Percentiles rank a stretch among this genome's conserved stretches.
Evolutionary conservation across 78 protist genomes (phyloP).

Genomic region (Dictyostelium brefeldianum): DNA sequence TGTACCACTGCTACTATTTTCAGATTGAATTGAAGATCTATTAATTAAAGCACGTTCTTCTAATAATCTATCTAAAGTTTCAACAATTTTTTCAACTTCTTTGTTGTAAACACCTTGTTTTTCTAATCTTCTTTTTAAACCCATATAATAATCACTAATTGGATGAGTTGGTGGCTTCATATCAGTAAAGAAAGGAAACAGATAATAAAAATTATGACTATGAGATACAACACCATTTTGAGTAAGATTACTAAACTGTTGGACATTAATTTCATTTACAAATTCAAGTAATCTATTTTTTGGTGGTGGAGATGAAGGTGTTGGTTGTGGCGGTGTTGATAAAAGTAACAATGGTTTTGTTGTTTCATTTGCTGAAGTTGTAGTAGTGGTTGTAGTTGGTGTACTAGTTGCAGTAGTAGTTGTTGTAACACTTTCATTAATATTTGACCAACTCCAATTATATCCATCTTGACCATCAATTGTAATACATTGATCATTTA

Average conservation of each 20-base stretch:
- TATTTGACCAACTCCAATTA: conserved; percentile 48
- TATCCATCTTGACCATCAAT: not conserved
- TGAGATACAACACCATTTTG: conserved; percentile 61
- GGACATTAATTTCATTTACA: conserved; percentile 4
- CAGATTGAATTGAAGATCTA: not conserved
- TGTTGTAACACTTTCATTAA: not conserved
- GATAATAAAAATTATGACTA: conserved; percentile 35
- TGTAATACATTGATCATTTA: conserved; percentile 15
- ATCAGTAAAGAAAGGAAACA: conserved; percentile 47
- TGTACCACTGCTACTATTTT: not conserved
- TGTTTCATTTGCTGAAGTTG: not conserved
- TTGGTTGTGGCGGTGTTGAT: not conserved
- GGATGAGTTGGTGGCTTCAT: conserved; percentile 72
- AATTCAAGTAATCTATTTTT: conserved; percentile 10
- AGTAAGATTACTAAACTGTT: conserved; percentile 48
- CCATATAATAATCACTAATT: conserved; percentile 46
- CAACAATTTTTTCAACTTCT: conserved; percentile 63
- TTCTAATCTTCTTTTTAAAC: conserved; percentile 32
- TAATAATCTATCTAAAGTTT: conserved; percentile 53
- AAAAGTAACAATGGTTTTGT: not conserved
- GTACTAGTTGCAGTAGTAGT: not conserved
- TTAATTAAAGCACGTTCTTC: conserved; percentile 46
- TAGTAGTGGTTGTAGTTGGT: not conserved
- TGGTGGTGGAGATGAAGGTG: too few relatives aligned
- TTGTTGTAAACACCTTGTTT: conserved; percentile 59